These are phyloP conservation scores for Botrytis deweyae DNA, from an alignment of 2,329 filamentous ascomycete species.

Conservation along the genomic window DNA sequence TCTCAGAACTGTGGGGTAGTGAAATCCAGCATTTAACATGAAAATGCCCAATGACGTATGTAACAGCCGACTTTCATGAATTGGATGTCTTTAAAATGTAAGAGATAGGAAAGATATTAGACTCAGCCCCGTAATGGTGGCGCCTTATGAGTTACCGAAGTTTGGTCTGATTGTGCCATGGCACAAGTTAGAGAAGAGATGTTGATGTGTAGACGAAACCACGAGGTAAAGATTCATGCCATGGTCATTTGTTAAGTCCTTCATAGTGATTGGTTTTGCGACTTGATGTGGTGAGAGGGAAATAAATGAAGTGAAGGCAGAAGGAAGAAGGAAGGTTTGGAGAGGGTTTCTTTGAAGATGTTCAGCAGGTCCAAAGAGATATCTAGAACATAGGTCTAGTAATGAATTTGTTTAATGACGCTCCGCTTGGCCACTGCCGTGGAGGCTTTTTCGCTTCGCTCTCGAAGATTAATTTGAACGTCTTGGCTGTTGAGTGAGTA, in stretches of 20 bases:
- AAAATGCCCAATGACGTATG: constrained; percentile 15
- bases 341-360: neutral
- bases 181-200: neutral
- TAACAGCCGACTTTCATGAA: neutral
- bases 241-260: neutral
- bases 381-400: neutral
- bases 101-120: neutral
- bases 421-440: neutral
- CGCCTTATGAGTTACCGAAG: neutral
- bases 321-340: neutral
- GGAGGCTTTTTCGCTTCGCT: neutral
- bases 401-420: neutral
- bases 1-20: neutral
- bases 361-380: neutral
- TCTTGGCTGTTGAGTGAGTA: neutral
- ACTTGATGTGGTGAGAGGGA: neutral
- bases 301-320: neutral
- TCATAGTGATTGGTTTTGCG: neutral
- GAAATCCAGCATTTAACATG: constrained; percentile 3
- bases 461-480: neutral
- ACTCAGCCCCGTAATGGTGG: neutral
- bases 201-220: neutral
- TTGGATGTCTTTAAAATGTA: neutral
- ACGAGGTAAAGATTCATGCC: neutral
- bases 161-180: neutral